These are phyloP conservation scores for Nakazawaea ernobii DNA, from an alignment of 805 yeast genomes.

Conservation along the genomic window DNA sequence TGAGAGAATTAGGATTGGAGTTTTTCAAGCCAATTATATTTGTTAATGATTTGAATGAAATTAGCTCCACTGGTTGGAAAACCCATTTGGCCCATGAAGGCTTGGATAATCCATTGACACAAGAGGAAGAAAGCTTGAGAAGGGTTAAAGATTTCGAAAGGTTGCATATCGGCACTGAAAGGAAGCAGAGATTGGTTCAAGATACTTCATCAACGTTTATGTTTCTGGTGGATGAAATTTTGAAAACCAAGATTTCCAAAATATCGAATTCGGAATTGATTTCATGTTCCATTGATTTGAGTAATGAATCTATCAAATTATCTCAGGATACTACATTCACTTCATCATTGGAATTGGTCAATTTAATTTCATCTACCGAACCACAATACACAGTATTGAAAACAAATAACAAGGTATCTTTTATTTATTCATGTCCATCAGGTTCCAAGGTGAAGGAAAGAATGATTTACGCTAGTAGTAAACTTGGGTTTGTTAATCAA, in stretches of 20 bases:
- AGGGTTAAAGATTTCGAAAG: conserved; percentile 39
- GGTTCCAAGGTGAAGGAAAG: conserved; percentile 86
- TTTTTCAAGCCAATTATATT: conserved; percentile 44
- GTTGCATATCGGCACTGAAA: conserved; percentile 25
- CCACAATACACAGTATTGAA: conserved; percentile 60
- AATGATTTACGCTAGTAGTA: conserved; percentile 87
- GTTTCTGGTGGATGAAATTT: conserved; percentile 11
- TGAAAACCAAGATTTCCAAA: conserved; percentile 2
- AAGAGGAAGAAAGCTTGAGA: conserved; percentile 48
- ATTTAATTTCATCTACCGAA: conserved; percentile 29
- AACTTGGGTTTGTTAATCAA: conserved; percentile 46
- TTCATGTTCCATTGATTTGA: conserved; percentile 44
- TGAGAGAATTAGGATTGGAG: conserved; percentile 65
- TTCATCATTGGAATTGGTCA: conserved; percentile 24
- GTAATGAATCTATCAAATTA: conserved; percentile 42
- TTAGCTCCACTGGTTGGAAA: conserved; percentile 43
- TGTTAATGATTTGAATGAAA: conserved; percentile 53
- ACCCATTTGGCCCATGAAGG: conserved; percentile 30
- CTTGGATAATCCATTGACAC: conserved; percentile 45
- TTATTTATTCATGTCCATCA: conserved; percentile 85
- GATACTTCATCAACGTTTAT: conserved; percentile 12
- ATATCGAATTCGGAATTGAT: conserved; percentile 30
- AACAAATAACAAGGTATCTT: conserved; percentile 36
- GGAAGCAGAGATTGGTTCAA: conserved; percentile 18
- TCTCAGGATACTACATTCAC: conserved; percentile 19